A percentile compares a stretch with the other conserved stretches of the same genome.
Evolutionary conservation across 2,329 filamentous ascomycete genomes (phyloP).

Genomic region (Phaeosphaeria sp.): DNA sequence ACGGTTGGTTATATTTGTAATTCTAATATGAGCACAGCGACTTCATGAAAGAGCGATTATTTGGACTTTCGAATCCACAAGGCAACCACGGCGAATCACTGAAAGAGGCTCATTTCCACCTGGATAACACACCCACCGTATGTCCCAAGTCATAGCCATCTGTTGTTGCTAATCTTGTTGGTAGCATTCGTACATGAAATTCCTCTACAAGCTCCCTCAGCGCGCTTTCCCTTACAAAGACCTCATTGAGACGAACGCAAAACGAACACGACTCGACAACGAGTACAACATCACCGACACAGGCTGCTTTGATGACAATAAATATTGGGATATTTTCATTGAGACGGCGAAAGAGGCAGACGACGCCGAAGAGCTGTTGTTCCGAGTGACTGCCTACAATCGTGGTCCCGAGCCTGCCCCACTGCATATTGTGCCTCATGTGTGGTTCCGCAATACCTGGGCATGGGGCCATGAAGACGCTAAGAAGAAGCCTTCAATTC

Average conservation of each 20-base stretch:
- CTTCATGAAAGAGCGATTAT: constrained; percentile 92
- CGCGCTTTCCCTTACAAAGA: constrained; percentile 90
- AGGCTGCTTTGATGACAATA: constrained; percentile 82
- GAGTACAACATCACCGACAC: constrained; percentile 95
- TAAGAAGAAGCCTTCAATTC: constrained; percentile 81
- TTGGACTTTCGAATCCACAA: constrained; percentile 93
- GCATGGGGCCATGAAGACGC: constrained; percentile 82
- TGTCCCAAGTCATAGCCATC: constrained; percentile 47
- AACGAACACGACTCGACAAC: constrained; percentile 74
- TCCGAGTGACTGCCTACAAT: constrained; percentile 96
- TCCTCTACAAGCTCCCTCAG: constrained; percentile 96
- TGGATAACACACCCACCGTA: constrained; percentile 87
- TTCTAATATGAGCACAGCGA: constrained; percentile 66
- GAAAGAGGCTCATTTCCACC: constrained; percentile 95
- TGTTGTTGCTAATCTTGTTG: constrained; percentile 14
- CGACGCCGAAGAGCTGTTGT: constrained; percentile 87
- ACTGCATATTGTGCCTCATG: constrained; percentile 89
- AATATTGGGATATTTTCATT: constrained; percentile 97
- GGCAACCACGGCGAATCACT: constrained; percentile 97
- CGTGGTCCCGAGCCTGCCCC: constrained; percentile 88
- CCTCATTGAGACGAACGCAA: constrained; percentile 81
- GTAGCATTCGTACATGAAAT: constrained; percentile 98
- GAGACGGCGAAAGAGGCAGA: constrained; percentile 95
- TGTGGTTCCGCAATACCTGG: constrained; percentile 99
- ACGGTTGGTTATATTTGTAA: background rate